Conservation (phyloP, 1,284 basidiomycete species). For the Testicularia cyperi region DNA sequence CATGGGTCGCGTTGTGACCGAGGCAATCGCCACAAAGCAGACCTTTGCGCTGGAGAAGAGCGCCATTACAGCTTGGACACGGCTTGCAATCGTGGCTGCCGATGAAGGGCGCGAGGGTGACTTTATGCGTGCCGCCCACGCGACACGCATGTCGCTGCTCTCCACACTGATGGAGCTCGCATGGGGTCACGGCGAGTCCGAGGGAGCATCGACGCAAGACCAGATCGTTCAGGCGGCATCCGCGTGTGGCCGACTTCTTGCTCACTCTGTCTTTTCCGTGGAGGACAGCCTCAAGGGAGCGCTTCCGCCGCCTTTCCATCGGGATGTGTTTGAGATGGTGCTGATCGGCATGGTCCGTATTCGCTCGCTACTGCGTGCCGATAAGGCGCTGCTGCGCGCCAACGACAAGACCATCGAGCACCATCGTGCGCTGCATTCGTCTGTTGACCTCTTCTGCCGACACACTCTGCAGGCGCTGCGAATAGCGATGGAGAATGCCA, state of each 20-base stretch:
- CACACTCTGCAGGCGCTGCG: slow-evolving; percentile 68
- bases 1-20: slow-evolving; percentile 67
- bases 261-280: slow-evolving; percentile 74
- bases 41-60: slow-evolving; percentile 17
- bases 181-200: slow-evolving; percentile 64
- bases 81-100: slow-evolving; percentile 63
- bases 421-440: slow-evolving; percentile 70
- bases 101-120: slow-evolving; percentile 74
- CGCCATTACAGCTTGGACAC: slow-evolving; percentile 31
- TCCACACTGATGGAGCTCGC: slow-evolving; percentile 74
- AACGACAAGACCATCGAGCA: slow-evolving; percentile 29
- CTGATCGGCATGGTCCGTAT: slow-evolving; percentile 27
- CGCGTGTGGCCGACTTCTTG: slow-evolving; percentile 70
- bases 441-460: slow-evolving; percentile 74
- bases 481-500: slow-evolving; percentile 69
- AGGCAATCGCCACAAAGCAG: slow-evolving; percentile 67
- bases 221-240: slow-evolving; percentile 69
- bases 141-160: slow-evolving; percentile 73
- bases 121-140: slow-evolving; percentile 80
- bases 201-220: slow-evolving; percentile 45
- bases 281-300: slow-evolving; percentile 73
- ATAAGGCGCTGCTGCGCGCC: slow-evolving; percentile 6
- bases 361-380: slow-evolving; percentile 10
- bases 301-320: slow-evolving; percentile 74
- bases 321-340: slow-evolving; percentile 38